Evolutionary conservation across 2,329 filamentous ascomycete genomes (phyloP).

Genomic region (Colletotrichum liaoningense): DNA sequence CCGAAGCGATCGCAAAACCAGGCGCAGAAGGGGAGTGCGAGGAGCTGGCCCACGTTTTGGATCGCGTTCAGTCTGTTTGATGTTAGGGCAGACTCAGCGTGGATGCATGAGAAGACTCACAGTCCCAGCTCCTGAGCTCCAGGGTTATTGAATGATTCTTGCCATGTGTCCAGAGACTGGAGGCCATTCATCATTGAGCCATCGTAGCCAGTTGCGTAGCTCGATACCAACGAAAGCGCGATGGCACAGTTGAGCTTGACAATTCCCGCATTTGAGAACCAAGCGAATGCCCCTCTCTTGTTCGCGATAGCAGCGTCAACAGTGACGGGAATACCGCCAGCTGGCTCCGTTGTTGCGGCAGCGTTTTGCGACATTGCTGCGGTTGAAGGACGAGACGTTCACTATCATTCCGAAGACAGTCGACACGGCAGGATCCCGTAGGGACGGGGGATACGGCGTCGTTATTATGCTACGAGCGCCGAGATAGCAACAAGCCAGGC

Average conservation of each 20-base stretch:
- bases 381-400: background rate
- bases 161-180: conserved; percentile 50
- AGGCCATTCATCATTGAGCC: conserved; percentile 56
- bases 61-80: conserved; percentile 42
- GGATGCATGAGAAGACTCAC: background rate
- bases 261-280: conserved; percentile 26
- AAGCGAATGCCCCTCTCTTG: conserved; percentile 17
- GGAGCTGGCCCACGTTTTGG: conserved; percentile 48
- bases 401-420: background rate
- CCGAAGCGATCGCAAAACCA: conserved; percentile 44
- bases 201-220: conserved; percentile 39
- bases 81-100: background rate
- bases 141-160: conserved; percentile 48
- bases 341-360: background rate
- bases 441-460: background rate
- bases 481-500: background rate
- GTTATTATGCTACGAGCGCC: background rate
- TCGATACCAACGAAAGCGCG: conserved; percentile 23
- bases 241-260: conserved; percentile 24
- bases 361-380: conserved; percentile 14
- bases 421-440: background rate
- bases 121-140: conserved; percentile 42
- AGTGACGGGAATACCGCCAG: conserved; percentile 18
- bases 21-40: conserved; percentile 46
- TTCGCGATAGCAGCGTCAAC: conserved; percentile 26